Evolutionary conservation across 1,284 basidiomycete species (phyloP), one percentile per base, ranked within the genome.

Genomic region (Rhodofomes roseus): DNA sequence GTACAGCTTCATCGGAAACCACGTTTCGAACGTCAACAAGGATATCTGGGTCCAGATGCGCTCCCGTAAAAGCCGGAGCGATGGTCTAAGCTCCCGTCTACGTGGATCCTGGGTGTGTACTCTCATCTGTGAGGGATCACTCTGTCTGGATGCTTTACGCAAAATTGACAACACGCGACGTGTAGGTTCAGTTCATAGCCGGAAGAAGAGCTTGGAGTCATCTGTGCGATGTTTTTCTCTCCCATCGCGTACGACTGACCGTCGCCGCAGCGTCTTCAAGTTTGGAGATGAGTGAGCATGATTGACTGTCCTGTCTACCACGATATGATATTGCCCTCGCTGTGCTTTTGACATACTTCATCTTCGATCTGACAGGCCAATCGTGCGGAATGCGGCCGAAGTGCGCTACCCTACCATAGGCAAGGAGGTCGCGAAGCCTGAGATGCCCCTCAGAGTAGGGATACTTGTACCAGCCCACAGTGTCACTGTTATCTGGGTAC

Each of bases 341-440:
- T 1, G 60, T 59, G 20, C 55, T 68, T 9, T 54, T 68, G 27
- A 40, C 61, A 9, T 55, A 60, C 55, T 68, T 68, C 63, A 62
- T 54, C 7, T 68, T 68, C 60, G 55, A 57, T 29, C 58, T 55
- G 4, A 59, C 62, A 5, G 61, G 65, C 46, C 66, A 60, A 9
- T 71, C 44, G 55, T 60, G 37, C 70, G 70, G 70, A 68, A 71
- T 53, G 54, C 67, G 8, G 66, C 69, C 4, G 64, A 62, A 0
- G 60, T 68, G 20, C 56, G 62, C 31, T 71, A 69, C 59, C 69
- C 70, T 11, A 66, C 68, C n/a, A 60, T 64, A 18, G 64, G 66
- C 20, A 61, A 62, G 48, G 65, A 61, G 23, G 67, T 65, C 54
- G 50, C 62, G 52, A 68, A 67, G 56, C 64, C 68, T 23, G 63